Conservation (phyloP, 805 yeast species). For the Wickerhamiella cacticola region DNA sequence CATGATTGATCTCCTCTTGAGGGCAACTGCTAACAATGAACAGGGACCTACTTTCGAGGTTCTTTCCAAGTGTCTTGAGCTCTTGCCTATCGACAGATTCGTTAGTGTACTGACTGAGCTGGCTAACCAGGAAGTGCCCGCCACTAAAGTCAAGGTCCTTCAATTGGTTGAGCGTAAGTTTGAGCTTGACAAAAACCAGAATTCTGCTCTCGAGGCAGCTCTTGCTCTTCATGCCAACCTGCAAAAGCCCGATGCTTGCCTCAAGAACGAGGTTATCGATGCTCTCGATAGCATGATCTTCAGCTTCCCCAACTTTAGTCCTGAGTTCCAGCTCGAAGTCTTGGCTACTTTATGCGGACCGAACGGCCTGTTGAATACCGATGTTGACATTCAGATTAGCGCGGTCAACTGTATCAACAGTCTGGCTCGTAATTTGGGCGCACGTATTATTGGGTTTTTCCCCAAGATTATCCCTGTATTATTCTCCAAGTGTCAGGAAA, state of each 20-base stretch:
- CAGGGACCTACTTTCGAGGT: conserved; percentile 41
- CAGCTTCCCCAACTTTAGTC: conserved; percentile 41
- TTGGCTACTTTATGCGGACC: conserved; percentile 42
- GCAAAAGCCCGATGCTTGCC: conserved; percentile 20
- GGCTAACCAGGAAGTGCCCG: conserved; percentile 26
- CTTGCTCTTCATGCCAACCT: conserved; percentile 38
- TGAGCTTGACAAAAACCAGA: conserved; percentile 40
- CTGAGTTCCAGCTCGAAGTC: conserved; percentile 34
- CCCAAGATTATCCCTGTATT: conserved; percentile 74
- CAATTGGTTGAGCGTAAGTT: conserved; percentile 55
- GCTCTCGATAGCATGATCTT: conserved; percentile 41
- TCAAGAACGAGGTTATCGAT: conserved; percentile 17
- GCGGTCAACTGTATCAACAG: conserved; percentile 62
- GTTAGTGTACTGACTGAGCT: conserved; percentile 47
- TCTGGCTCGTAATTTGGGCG: conserved; percentile 64
- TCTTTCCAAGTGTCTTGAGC: conserved; percentile 49
- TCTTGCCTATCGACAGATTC: conserved; percentile 66
- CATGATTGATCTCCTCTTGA: conserved; percentile 22
- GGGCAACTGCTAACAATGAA: conserved; percentile 18
- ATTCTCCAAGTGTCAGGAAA: conserved; percentile 43
- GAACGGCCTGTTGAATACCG: conserved; percentile 41
- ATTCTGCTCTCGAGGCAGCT: conserved; percentile 42
- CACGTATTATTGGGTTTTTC: conserved; percentile 71
- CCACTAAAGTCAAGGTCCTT: conserved; percentile 47
- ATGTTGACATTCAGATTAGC: conserved; percentile 57